Evolutionary conservation across 2,329 filamentous ascomycete species (phyloP), one percentile per base, ranked within the genome.

Genomic region (Macrophomina pseudophaseolina): DNA sequence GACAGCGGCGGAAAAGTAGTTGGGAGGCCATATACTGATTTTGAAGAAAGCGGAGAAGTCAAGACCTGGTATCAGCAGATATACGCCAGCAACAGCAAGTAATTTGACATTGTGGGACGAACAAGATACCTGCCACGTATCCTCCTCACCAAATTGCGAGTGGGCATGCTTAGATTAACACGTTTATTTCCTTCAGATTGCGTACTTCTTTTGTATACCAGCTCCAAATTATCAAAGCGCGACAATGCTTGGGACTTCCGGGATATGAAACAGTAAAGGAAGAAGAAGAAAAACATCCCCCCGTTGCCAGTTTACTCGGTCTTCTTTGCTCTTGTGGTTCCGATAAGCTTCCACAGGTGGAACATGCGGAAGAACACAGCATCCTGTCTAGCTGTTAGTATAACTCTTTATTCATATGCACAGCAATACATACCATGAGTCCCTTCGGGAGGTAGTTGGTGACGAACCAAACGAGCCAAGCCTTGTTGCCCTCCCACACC

Each of bases 351-450:
- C 73, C 80, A 78, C 66, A 87, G 71, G 68, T 82, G 80, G 74
- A 87, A 87, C 75, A 82, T 84, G n/a, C 77, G 76, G 28, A 78
- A 79, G 70, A 87, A 81, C n/a, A 78, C 72, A 62, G 72, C 74
- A 53, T 84, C 82, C 75, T 76, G 74, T 35, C 76, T 7, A 5
- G 23, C n/a, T 35, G 35, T 52, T 42, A 51, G 56, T 14, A 35
- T 18, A 33, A 5, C 42, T 46, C 33, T 0, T 16, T 2, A 0
- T 42, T 12, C n/a, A 6, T 38, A 51, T 8, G 5, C 16, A 32
- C 16, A 38, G 16, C 38, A 4, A 62, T 8, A 73, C 73, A 68
- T 66, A 78, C 78, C 67, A 83, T 70, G 2, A 80, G 70, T 51
- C 72, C 74, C 14, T 71, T 71, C 1, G 85, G 82, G 73, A 85